Base-by-base conservation (phyloP, 495 filamentous ascomycete species). In the Clohesyomyces aquaticus region DNA sequence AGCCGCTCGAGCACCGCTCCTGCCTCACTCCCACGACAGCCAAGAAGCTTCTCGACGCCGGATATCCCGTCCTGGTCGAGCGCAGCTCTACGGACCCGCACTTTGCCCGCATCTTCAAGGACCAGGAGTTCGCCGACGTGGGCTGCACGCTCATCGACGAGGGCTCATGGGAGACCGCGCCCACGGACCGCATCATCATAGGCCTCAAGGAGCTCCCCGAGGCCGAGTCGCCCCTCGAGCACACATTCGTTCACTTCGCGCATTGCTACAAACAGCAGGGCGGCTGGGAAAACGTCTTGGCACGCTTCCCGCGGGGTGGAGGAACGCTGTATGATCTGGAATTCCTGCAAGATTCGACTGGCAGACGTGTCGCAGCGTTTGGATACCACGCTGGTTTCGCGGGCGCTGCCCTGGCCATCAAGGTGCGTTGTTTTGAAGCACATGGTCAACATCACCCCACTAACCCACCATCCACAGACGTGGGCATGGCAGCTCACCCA, bases 191-290 rank as follows among this genome's bases (percentile, higher is more conserved):
- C 71, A 91, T 96, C 69, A 81, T 97, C 63, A 69, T 79, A 46
- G 93, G 94, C 38, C 81, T 98, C 50, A 98, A 98, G 83, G 94
- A 97, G 79, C 82, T 97, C 16, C 90, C 90, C 6, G 91, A 95
- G 72, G 90, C 91, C 69, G 88, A 96, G 69, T 85, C 87, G 29
- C 91, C 93, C 35, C 85, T 97, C 51, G 86, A 88, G 78, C 91
- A 98, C 70, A 84, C 85, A 14, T 89, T 93, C 75, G 84, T 98
- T 63, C 88, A 91, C 65, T 96, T 96, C 69, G 90, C 72, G 6
- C 82, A 85, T 71, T 90, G 84, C 78, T 96, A 91, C 80, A 96
- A 96, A 82, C 78, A 88, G 68, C 94, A 98, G 77, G 85, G 78
- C 48, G 90, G 89, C 22, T 97, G 92, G 93, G 86, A 90, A 64